Conservation (phyloP, 768 basidiomycete species). For the Hericium alpestre region DNA sequence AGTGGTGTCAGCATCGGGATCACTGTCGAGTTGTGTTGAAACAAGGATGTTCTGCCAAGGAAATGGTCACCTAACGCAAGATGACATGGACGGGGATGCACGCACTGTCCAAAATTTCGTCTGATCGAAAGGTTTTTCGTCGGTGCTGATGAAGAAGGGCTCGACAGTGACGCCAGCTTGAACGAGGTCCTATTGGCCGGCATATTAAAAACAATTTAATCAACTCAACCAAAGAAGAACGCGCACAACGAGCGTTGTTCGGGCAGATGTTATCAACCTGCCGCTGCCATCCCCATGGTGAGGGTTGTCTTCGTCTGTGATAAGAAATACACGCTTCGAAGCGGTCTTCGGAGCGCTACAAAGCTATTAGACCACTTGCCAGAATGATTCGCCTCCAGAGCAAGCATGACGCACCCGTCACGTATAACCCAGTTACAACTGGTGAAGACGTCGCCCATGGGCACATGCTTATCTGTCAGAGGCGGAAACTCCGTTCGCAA, state of each 20-base stretch:
- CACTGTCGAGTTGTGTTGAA: conserved; percentile 37
- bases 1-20: conserved; percentile 37
- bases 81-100: conserved; percentile 1
- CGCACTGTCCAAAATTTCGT: conserved; percentile 72
- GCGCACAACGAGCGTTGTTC: conserved; percentile 59
- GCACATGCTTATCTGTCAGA: conserved; percentile 42
- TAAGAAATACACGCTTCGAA: conserved; percentile 85
- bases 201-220: not conserved
- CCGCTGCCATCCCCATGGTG: conserved; percentile 41
- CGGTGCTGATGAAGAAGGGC: conserved; percentile 79
- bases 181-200: conserved; percentile 52
- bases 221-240: not conserved
- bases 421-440: conserved; percentile 85
- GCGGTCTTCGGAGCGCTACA: conserved; percentile 75
- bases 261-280: conserved; percentile 57
- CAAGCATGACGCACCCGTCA: conserved; percentile 51
- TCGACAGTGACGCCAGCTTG: conserved; percentile 73
- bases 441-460: conserved; percentile 84
- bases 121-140: conserved; percentile 57
- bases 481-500: conserved; percentile 58
- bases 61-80: not conserved
- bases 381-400: not conserved
- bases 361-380: not conserved
- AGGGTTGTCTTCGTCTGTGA: conserved; percentile 85
- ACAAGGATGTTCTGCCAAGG: conserved; percentile 46